Evolutionary conservation across 257 asterid genomes (phyloP), one percentile per base, ranked within the genome.

Genomic region (Solanum chmielewskii): DNA sequence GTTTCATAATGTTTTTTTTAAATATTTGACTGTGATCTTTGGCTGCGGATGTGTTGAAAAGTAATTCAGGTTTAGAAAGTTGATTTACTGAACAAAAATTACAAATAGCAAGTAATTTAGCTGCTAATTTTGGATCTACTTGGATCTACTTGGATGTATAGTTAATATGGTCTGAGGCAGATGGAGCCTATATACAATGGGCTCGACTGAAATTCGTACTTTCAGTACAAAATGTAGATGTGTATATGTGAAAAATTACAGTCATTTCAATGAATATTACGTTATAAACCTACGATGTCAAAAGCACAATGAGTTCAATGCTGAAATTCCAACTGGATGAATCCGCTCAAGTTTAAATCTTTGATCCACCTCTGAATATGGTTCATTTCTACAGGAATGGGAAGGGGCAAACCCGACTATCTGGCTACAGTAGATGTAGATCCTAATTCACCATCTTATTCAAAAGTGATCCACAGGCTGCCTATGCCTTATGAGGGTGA

Each of bases 401-500:
- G 97, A 86, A 95, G 31, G 74, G 95, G 94, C 85, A 97, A 97
- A 88, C 98, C 99, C 4, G 99, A 97, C 90, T 97, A 97, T 90
- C 89, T 97, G 73, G 97, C 97, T n/a, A 97, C 99, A 0, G 95
- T 97, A 82, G 99, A 96, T 71, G 88, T 91, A 2, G 99, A 97
- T 91, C 98, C 99, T 21, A 92, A 52, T 86, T 97, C 99, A n/a
- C 95, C 96, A 13, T 90, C 99, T 8, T 97, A 94, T 88, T 93
- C 94, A 11, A 88, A 94, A 87, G 97, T 97, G 77, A 92, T 97
- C 83, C 99, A 97, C 88, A 91, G 99, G 94, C 96, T 97, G 83
- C 95, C 99, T 20, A 97, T 97, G 99, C 99, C 99, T 70, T 47
- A 90, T 82, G 18, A 92, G 25, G 98, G 96, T 4, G 99, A 97